Percentiles rank a stretch among this genome's conserved stretches.
phyloP scores from a whole-genome alignment of 768 basidiomycete species.

The Heimioporus sp. region DNA sequence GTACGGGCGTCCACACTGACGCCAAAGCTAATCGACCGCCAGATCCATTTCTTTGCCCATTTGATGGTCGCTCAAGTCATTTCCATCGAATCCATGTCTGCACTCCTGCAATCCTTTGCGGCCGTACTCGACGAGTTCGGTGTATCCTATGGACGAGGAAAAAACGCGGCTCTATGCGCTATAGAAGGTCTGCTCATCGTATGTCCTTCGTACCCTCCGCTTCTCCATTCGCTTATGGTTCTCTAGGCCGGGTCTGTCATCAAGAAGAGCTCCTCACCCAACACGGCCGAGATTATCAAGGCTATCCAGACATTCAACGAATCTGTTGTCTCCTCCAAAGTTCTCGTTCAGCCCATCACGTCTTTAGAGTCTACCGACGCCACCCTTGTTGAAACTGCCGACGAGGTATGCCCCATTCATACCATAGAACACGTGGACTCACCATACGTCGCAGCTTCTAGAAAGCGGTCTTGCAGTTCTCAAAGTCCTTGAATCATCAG shows the following conservation, averaged over 20 bases:
- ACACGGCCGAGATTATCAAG: slow-evolving; percentile 64
- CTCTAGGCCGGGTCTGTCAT: slow-evolving; percentile 66
- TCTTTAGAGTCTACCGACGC: slow-evolving; percentile 45
- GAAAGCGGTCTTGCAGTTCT: slow-evolving; percentile 67
- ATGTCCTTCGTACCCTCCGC: slow-evolving; percentile 12
- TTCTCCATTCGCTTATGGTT: background rate
- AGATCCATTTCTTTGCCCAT: slow-evolving; percentile 96
- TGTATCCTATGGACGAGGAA: slow-evolving; percentile 81
- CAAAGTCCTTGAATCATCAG: slow-evolving; percentile 54
- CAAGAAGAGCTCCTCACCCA: slow-evolving; percentile 56
- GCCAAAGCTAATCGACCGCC: slow-evolving; percentile 5
- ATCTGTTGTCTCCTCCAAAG: slow-evolving; percentile 52
- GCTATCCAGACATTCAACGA: slow-evolving; percentile 73
- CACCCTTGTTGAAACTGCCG: slow-evolving; percentile 45
- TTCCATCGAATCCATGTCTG: slow-evolving; percentile 73
- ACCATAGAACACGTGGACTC: background rate
- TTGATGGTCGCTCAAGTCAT: slow-evolving; percentile 75
- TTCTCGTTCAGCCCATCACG: slow-evolving; percentile 62
- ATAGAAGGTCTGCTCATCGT: slow-evolving; percentile 80
- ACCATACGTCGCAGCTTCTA: slow-evolving; percentile 52
- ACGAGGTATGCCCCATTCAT: slow-evolving; percentile 49
- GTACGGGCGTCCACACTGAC: slow-evolving; percentile 23
- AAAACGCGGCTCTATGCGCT: slow-evolving; percentile 77
- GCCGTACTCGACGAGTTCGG: slow-evolving; percentile 88
- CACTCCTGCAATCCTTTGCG: slow-evolving; percentile 80